These are phyloP conservation scores for Bipolaris cookei DNA, from an alignment of 2,329 filamentous ascomycete genomes.

Conservation along the genomic window DNA sequence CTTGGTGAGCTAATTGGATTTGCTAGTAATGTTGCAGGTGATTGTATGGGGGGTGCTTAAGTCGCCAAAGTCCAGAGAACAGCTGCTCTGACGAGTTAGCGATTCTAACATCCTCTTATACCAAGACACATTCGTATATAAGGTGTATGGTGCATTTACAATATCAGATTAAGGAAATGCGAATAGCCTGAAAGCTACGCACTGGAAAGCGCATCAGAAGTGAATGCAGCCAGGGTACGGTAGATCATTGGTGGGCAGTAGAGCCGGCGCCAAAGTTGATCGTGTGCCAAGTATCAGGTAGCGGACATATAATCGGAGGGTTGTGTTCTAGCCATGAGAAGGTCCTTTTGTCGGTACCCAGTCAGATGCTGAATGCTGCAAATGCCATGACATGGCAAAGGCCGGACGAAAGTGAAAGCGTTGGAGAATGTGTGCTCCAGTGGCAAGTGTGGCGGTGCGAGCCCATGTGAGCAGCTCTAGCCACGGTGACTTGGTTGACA, in stretches of 20 bases:
- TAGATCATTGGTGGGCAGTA: slow-evolving; percentile 2
- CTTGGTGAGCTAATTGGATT: background rate
- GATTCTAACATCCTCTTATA: background rate
- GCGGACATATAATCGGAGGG: background rate
- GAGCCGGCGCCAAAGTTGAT: slow-evolving; percentile 1
- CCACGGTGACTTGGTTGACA: slow-evolving; percentile 16
- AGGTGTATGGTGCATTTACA: background rate
- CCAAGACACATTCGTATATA: background rate
- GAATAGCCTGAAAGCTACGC: background rate
- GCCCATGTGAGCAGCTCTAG: slow-evolving; percentile 16
- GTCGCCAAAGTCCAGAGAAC: background rate
- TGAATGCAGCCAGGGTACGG: slow-evolving; percentile 2
- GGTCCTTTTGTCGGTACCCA: slow-evolving; percentile 1
- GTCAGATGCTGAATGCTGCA: slow-evolving; percentile 7
- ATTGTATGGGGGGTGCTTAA: background rate
- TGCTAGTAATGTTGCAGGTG: background rate
- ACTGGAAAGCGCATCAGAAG: background rate
- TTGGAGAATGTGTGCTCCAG: background rate
- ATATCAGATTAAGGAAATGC: background rate
- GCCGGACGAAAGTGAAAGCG: slow-evolving; percentile 10
- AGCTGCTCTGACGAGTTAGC: background rate
- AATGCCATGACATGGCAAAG: slow-evolving; percentile 2
- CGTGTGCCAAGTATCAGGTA: background rate
- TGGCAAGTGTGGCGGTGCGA: slow-evolving; percentile 17
- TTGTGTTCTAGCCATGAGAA: background rate